Conservation (phyloP, 768 basidiomycete genomes). For the Mycena indigotica region DNA sequence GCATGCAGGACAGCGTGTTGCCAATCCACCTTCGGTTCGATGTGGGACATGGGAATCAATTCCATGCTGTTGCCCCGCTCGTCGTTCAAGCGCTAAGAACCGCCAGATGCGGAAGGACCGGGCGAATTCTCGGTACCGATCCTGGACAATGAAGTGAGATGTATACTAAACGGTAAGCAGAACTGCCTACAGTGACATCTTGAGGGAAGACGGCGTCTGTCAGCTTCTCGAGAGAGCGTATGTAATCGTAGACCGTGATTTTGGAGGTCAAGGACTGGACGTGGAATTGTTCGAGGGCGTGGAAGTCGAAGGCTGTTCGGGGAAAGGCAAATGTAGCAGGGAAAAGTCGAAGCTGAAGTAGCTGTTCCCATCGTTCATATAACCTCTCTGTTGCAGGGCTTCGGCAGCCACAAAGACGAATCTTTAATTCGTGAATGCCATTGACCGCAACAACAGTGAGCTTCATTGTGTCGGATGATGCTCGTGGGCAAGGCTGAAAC, state of each 20-base stretch:
- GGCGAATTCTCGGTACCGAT: too few species aligned
- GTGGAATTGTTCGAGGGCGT: conserved; percentile 31
- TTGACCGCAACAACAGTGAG: background rate
- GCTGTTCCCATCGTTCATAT: background rate
- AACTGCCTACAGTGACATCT: too few species aligned
- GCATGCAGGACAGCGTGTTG: too few species aligned
- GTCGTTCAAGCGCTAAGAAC: too few species aligned
- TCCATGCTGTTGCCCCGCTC: too few species aligned
- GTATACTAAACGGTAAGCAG: too few species aligned
- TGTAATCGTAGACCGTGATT: conserved; percentile 33
- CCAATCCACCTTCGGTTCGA: too few species aligned
- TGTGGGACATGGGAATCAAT: too few species aligned
- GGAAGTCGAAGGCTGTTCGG: conserved; percentile 18
- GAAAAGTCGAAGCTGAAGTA: conserved; percentile 7
- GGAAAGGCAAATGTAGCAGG: conserved; percentile 20
- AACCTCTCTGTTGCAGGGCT: background rate
- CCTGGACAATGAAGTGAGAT: too few species aligned
- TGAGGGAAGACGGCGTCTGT: conserved; percentile 21
- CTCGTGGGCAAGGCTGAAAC: background rate
- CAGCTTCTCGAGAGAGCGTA: conserved; percentile 20
- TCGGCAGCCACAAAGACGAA: background rate
- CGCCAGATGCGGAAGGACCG: too few species aligned
- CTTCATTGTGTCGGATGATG: too few species aligned
- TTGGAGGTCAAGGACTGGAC: conserved; percentile 34
- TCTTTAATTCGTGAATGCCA: background rate